A percentile compares a stretch with the other conserved stretches of the same genome.
Evolutionary conservation across 305 asterid species (phyloP).

Genomic region (Plantago coronopus): DNA sequence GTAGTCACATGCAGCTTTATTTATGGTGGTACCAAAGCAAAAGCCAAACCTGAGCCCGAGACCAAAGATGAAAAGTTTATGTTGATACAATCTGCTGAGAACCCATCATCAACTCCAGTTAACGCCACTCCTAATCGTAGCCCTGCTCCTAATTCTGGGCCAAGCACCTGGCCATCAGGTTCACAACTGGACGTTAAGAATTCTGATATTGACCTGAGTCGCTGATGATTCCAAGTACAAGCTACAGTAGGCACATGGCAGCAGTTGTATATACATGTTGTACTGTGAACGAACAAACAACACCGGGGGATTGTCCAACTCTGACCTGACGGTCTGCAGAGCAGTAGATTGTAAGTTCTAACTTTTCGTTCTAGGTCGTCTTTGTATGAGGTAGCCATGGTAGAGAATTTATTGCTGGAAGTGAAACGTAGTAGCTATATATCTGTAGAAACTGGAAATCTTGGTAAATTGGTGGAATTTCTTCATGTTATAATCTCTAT

Average conservation of each 20-base stretch:
- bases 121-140: conserved; percentile 36
- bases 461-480: conserved; percentile 12
- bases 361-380: conserved; percentile 27
- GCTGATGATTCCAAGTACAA: conserved; percentile 47
- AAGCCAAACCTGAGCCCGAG: conserved; percentile 41
- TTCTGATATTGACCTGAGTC: conserved; percentile 70
- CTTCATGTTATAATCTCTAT: not conserved
- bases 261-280: conserved; percentile 59
- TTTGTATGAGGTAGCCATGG: conserved; percentile 22
- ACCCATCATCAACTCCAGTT: conserved; percentile 27
- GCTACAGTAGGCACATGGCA: conserved; percentile 38
- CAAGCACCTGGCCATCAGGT: conserved; percentile 54
- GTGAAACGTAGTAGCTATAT: conserved; percentile 8
- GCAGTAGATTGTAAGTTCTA: conserved; percentile 23
- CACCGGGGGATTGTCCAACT: conserved; percentile 16
- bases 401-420: conserved; percentile 22
- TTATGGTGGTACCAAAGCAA: conserved; percentile 59
- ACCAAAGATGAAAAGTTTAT: conserved; percentile 33
- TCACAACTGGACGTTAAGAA: conserved; percentile 42
- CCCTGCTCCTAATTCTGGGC: conserved; percentile 34
- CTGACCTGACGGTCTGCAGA: conserved; percentile 1
- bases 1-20: conserved; percentile 88
- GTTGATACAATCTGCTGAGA: conserved; percentile 37
- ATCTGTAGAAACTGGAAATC: conserved; percentile 1
- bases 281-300: conserved; percentile 50